Evolutionary conservation across 2,329 filamentous ascomycete genomes (phyloP), one percentile per base, ranked within the genome.

Genomic region (Paecilomyces fulvus): DNA sequence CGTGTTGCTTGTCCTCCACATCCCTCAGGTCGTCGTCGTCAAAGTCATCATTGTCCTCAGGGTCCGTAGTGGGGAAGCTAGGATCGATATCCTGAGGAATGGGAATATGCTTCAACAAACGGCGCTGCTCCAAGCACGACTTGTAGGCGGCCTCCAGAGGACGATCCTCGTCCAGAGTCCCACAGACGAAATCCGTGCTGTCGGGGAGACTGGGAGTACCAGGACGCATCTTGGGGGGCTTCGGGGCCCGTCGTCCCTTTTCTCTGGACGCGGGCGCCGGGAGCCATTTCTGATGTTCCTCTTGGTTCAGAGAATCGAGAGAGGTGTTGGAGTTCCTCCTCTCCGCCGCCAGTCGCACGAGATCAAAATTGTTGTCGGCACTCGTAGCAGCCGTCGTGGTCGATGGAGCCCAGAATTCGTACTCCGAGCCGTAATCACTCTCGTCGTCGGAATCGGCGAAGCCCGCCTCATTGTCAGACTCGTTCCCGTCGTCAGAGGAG

Each of bases 161-260:
- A 49, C 90, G 86, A 67, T 99, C 94, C 73, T 99, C 94, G 63
- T 99, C 94, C 20, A 99, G 80, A 1, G 94, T 99, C 57, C 94
- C 94, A 67, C 94, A 97, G n/a, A 99, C 94, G 63, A 99, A 99
- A 71, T 99, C 94, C 12, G 94, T 97, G 73, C 92, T 96, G 71
- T 99, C 94, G 1, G 94, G 94, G 10, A 99, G 79, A 68, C 96
- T 90, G 1, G 90, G 89, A 0, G 88, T 89, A 23, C 81, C 80
- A 43, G 84, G 81, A 21, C 86, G 86, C 63, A 86, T 84, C 60
- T 80, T 83, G 51, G 80, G 64, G 20, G 73, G 67, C 46, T 76
- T 77, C 49, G 70, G 77, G 12, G 77, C 54, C 64, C 65, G 67
- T 56, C 62, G 66, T 67, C 51, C 68, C 60, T 65, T 56, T 7